Conservation (phyloP, 116 monocot species). For the Dioscorea cayenensis region DNA sequence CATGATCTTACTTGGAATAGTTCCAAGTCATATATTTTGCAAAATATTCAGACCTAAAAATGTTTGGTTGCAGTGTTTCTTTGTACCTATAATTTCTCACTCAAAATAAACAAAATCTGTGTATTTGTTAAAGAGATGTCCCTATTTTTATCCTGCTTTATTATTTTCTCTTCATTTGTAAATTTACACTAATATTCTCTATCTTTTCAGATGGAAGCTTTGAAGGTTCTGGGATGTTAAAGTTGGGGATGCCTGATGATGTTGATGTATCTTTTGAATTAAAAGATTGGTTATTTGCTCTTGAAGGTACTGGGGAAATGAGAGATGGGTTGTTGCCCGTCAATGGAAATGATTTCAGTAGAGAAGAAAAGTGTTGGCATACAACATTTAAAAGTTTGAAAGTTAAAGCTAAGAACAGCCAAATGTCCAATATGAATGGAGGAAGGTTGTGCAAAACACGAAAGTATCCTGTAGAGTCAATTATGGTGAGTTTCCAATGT, state of each 20-base stretch:
- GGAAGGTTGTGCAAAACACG: conserved; percentile 7
- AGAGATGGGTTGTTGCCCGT: conserved; percentile 22
- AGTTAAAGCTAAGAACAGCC: conserved; percentile 55
- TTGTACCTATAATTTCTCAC: background rate
- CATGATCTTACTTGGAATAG: too few relatives aligned
- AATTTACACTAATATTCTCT: background rate
- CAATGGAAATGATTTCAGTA: conserved; percentile 26
- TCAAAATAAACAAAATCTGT: background rate
- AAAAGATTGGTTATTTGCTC: conserved; percentile 94
- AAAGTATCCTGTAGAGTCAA: conserved; percentile 59
- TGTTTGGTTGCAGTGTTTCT: too few relatives aligned
- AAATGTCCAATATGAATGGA: conserved; percentile 5
- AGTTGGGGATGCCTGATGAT: conserved; percentile 91
- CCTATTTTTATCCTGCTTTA: background rate
- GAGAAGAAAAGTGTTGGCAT: conserved; percentile 94
- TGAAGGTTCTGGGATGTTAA: conserved; percentile 35
- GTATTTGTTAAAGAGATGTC: background rate
- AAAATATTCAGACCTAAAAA: too few relatives aligned
- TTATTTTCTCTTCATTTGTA: background rate
- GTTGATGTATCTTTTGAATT: conserved; percentile 78
- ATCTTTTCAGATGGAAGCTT: conserved; percentile 20
- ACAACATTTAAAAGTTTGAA: conserved; percentile 65
- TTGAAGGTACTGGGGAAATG: conserved; percentile 73
- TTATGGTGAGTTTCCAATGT: conserved; percentile 38
- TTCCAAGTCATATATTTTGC: too few relatives aligned